Evolutionary conservation across 2,329 filamentous ascomycete genomes (phyloP), one percentile per base, ranked within the genome.

Genomic region (Cladosporium halotolerans): DNA sequence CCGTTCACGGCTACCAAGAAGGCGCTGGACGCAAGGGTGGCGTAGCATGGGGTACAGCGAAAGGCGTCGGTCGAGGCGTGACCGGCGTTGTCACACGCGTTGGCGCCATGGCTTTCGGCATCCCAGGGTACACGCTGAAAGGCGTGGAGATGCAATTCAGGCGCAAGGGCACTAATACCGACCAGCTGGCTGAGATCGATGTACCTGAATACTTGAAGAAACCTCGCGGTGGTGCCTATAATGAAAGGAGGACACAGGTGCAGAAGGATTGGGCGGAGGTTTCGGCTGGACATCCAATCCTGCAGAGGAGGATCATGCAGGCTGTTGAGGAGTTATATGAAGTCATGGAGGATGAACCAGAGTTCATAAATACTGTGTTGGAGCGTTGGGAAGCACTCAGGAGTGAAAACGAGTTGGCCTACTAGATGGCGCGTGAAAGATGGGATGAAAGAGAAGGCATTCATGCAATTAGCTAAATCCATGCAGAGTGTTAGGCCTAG

Each of bases 1-100:
- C 88, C 0, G 65, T 84, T 2, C 76, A 77, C 54, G 88, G 82
- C 16, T 79, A 78, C 3, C 76, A 76, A 59, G 80, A 85, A 57
- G 79, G 82, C 16, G 34, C 43, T 13, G 38, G 16, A 4, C 48
- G 48, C 10, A 44, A 36, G 38, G 48, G 48, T 28, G 48, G 48
- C 8, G 31, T 23, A 8, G 40, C 32, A 8, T 51, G 48, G 48
- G 48, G 48, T 18, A 32, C 40, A n/a, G n/a, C 40, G 16, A 51
- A 51, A 36, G 48, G 48, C 14, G 31, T 51, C 8, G 48, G 48
- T 5, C 48, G 48, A 18, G 48, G 48, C 6, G 13, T 92, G 41
- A 87, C 85, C 2, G 89, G 89, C 0, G 62, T 91, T 2, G 72
- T 89, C 2, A 69, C 89, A 4, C 93, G 93, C 66, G 85, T 86